Conservation (phyloP, 345 rosid species). For the Iberis pinnata region DNA sequence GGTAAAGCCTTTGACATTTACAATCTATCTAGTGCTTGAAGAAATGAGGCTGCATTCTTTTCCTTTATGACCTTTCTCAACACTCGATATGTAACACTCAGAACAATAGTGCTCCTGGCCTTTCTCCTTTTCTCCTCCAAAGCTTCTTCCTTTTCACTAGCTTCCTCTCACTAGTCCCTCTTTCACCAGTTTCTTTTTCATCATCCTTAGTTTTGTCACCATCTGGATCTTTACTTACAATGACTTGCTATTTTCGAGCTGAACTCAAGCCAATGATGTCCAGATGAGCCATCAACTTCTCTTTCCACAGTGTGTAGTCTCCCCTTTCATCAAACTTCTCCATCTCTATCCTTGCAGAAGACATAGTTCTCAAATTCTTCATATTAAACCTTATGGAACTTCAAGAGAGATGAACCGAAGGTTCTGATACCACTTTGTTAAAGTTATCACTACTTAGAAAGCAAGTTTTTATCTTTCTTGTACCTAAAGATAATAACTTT, state of each 20-base stretch:
- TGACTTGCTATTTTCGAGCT: not conserved
- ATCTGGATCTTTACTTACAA: not conserved
- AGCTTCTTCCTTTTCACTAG: not conserved
- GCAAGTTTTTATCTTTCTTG: too few species aligned
- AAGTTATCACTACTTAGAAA: too few species aligned
- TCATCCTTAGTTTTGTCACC: not conserved
- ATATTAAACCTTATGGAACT: too few species aligned
- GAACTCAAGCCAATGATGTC: not conserved
- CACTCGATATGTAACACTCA: not conserved
- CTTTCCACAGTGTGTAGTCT: not conserved
- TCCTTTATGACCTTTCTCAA: not conserved
- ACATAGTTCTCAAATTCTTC: not conserved
- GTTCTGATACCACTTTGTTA: too few species aligned
- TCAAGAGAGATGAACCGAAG: too few species aligned
- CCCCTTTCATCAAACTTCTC: not conserved
- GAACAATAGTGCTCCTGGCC: not conserved
- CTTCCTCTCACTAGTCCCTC: too few species aligned
- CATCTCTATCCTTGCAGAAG: not conserved
- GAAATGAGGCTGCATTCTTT: too few species aligned
- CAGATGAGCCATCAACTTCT: not conserved
- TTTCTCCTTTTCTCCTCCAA: not conserved
- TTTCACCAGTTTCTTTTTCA: not conserved
- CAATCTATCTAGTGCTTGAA: too few species aligned
- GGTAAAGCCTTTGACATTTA: too few species aligned
- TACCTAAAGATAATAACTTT: too few species aligned